Base-by-base conservation (phyloP, 2,329 filamentous ascomycete species). In the Escovopsis weberi region DNA sequence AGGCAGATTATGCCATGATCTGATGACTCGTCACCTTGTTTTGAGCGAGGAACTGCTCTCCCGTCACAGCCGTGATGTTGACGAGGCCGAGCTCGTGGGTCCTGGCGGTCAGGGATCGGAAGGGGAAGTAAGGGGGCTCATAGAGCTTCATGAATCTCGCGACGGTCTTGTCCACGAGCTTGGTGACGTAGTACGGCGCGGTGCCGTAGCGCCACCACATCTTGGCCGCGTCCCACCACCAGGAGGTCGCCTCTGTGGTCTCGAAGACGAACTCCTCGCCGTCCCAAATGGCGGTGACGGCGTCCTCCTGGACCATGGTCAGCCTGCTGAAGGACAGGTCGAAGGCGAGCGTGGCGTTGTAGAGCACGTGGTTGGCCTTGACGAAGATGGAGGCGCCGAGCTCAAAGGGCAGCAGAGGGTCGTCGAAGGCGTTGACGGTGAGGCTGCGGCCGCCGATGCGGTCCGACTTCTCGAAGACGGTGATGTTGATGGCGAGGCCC, bases 371-470 rank as follows among this genome's bases (percentile, higher is more conserved):
- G 56, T 96, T 98, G 37, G 82, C 74, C 39, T 81, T 60, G 37
- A 96, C 85, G 57, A 96, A 98, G 52, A 96, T 94, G 47, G 82
- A 89, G 10, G 84, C 91, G 12, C 91, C 91, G 1, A 96, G 69
- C 59, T 98, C 91, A 33, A 94, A 74, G 1, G 82, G 82, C 34
- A 79, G 66, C 0, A 64, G 49, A 2, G 78, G 67, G 51, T 89
- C 71, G 48, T 75, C 72, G 57, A 82, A 89, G 2, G 78, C 80
- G 53, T 87, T 68, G 15, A 94, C 82, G 1, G 88, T 96, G 28
- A 88, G 84, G 7, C 83, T 83, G 26, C 91, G 83, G 8, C 91
- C 91, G 28, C 91, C 91, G 37, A 96, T 71, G 51, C 79, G 85
- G 30, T 67, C 59, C 12, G 77, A 78, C 51, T 80, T 82, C 55